phyloP scores from a whole-genome alignment of 2,329 filamentous ascomycete genomes.

The Plectosphaerella sp. region DNA sequence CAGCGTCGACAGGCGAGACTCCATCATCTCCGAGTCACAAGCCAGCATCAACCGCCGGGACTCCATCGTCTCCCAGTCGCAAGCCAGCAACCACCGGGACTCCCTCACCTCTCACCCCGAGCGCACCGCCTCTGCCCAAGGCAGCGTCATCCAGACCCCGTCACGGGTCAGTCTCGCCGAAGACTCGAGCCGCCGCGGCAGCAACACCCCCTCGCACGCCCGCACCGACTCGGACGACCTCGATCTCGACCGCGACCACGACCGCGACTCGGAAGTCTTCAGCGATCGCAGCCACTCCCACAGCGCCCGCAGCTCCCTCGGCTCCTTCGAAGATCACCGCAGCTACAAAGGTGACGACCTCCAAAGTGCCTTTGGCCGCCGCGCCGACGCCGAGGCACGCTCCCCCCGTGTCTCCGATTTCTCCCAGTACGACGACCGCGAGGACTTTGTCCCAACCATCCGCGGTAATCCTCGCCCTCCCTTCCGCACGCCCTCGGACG shows the following conservation, averaged over 20 bases:
- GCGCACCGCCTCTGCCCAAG: too few relatives aligned
- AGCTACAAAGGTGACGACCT: conserved; percentile 7
- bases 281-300: conserved; percentile 46
- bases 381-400: conserved; percentile 25
- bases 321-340: conserved; percentile 32
- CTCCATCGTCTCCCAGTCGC: conserved; percentile 10
- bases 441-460: conserved; percentile 48
- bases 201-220: neutral
- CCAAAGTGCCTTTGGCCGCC: conserved; percentile 15
- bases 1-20: too few relatives aligned
- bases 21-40: too few relatives aligned
- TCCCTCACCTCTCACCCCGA: too few relatives aligned
- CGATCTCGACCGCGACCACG: conserved; percentile 36
- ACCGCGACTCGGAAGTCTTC: conserved; percentile 53
- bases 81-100: neutral
- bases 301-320: conserved; percentile 53
- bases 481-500: conserved; percentile 66
- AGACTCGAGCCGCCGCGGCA: conserved; percentile 1
- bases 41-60: conserved; percentile 6
- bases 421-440: conserved; percentile 40
- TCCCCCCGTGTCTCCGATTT: conserved; percentile 46
- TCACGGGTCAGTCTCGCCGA: too few relatives aligned
- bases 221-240: neutral
- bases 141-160: too few relatives aligned
- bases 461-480: conserved; percentile 57